Conservation (phyloP, 228 moss, liverwort and hornwort species). For the Sphagnum fallax region DNA sequence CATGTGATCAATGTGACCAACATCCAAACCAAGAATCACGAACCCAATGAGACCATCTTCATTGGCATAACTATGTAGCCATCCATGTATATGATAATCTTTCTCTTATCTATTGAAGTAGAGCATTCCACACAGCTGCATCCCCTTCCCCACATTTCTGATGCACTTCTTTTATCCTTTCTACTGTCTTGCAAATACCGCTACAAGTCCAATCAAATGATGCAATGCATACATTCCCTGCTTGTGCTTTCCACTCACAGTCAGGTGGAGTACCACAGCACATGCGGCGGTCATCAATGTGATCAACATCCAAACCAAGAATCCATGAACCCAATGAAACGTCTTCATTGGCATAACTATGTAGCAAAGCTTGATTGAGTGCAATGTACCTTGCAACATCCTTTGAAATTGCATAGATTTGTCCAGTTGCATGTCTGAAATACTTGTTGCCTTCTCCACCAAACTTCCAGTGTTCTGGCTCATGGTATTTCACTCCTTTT, state of each 20-base stretch:
- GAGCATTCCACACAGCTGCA: constrained; percentile 57
- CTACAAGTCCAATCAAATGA: constrained; percentile 99
- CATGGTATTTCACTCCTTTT: constrained; percentile 95
- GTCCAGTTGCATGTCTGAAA: constrained; percentile 93
- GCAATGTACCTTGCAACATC: constrained; percentile 82
- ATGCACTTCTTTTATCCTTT: constrained; percentile 87
- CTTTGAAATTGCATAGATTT: constrained; percentile 85
- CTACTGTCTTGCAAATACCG: constrained; percentile 90
- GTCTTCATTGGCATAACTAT: constrained; percentile 93
- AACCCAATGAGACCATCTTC: constrained; percentile 94
- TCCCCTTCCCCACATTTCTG: constrained; percentile 87
- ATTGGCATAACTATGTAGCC: constrained; percentile 82
- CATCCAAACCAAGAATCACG: constrained; percentile 97
- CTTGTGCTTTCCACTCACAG: constrained; percentile 98
- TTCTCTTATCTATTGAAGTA: too few species aligned
- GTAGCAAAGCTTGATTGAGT: constrained; percentile 73
- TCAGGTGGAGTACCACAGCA: constrained; percentile 98
- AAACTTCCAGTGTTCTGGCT: constrained; percentile 98
- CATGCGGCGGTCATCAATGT: constrained; percentile 95
- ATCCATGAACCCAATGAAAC: constrained; percentile 96
- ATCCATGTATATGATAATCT: too few species aligned
- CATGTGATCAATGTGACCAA: constrained; percentile 90
- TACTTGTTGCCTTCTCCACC: constrained; percentile 98
- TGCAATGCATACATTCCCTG: constrained; percentile 89
- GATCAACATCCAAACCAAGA: constrained; percentile 94